Percentiles rank a stretch among this genome's conserved stretches.
phyloP scores from a whole-genome alignment of 768 basidiomycete species.

The Pulveroboletus sp. region DNA sequence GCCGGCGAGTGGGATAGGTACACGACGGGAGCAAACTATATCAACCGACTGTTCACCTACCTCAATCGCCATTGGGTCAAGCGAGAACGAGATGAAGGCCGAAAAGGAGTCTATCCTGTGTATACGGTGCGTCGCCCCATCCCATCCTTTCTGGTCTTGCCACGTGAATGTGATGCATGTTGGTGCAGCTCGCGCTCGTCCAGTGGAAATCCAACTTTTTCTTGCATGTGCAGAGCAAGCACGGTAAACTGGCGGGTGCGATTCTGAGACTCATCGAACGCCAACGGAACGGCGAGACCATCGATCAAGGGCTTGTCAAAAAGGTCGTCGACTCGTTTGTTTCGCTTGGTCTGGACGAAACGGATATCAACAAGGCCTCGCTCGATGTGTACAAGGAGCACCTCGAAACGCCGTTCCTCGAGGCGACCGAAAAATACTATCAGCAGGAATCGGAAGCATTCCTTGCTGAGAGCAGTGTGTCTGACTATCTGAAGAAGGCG shows the following conservation, averaged over 20 bases:
- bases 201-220: constrained; percentile 96
- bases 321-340: constrained; percentile 95
- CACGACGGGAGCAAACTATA: constrained; percentile 95
- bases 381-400: constrained; percentile 92
- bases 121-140: constrained; percentile 71
- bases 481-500: constrained; percentile 93
- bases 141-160: neutral
- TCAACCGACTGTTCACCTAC: constrained; percentile 96
- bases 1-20: constrained; percentile 94
- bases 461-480: constrained; percentile 83
- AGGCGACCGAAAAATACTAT: constrained; percentile 89
- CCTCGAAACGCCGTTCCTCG: constrained; percentile 87
- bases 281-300: constrained; percentile 91
- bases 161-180: constrained; percentile 1
- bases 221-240: constrained; percentile 77
- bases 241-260: constrained; percentile 81
- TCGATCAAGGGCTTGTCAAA: constrained; percentile 91
- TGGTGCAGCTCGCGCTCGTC: constrained; percentile 78
- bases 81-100: constrained; percentile 94
- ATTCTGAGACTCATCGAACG: constrained; percentile 88
- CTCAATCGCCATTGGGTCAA: constrained; percentile 99
- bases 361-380: constrained; percentile 88
- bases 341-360: constrained; percentile 90
- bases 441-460: constrained; percentile 88
- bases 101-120: constrained; percentile 91